Evolutionary conservation across 2,329 filamentous ascomycete genomes (phyloP), one percentile per base, ranked within the genome.

Genomic region (Fusarium sarcochroum): DNA sequence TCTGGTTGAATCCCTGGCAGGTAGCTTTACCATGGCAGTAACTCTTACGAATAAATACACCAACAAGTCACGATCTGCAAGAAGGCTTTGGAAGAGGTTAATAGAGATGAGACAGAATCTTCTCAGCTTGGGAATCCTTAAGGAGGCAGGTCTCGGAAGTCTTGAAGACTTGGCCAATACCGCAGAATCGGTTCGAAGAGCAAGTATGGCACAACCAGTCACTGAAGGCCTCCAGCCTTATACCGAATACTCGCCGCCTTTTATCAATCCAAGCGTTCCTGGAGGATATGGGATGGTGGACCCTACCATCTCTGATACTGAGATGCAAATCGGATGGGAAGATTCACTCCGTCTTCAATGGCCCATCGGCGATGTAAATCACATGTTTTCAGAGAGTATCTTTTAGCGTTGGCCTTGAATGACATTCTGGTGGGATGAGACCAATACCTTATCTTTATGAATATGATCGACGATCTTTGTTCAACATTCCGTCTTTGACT

Each of bases 321-420:
- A 67, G 11, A 68, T 67, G 32, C 58, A 68, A 3, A 49, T 67
- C n/a, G 54, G 48, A 3, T 67, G 64, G 64, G 50, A 63, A n/a
- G 64, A 67, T 30, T 59, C 64, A 8, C 21, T 68, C 11, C 38
- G 58, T 2, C 35, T 67, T 5, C 64, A 67, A 20, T 67, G 64
- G 64, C 64, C 64, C 4, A 52, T 67, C 11, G 64, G 64, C 1
- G 64, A 67, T 21, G 64, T 68, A 5, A 68, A 64, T 14, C 63
- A 67, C 32, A 68, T 67, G 64, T 67, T 67, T 41, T 59, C 64
- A 3, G 64, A 67, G 40, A 59, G 40, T 17, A 69, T 59, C 2
- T 66, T 66, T 49, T 55, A 67, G 52, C n/a, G 7, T 7, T 14
- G 25, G 8, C 2, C 14, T 35, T 40, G 14, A 51, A 21, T 41